Evolutionary conservation across 306 rosid genomes (phyloP).

Genomic region (Vachellia collinsii): DNA sequence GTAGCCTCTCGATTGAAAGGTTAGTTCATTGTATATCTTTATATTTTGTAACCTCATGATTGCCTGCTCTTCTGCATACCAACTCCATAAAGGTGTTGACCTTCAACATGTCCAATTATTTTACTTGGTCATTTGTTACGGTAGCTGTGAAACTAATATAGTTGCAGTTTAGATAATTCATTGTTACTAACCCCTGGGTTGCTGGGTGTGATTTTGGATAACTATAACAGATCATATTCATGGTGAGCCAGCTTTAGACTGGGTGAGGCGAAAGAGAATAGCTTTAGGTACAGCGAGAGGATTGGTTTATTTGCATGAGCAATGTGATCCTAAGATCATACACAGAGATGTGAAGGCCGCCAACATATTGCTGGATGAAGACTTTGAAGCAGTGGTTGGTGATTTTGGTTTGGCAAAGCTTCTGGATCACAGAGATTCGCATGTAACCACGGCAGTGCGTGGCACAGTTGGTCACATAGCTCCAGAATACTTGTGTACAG

Average conservation of each 20-base stretch:
- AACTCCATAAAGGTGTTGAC: neutral
- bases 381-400: conserved; percentile 94
- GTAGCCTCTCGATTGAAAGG: conserved; percentile 96
- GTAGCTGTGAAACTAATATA: neutral
- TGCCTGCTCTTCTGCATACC: neutral
- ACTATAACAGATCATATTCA: conserved; percentile 64
- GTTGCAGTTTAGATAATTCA: neutral
- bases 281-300: conserved; percentile 99
- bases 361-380: conserved; percentile 92
- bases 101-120: neutral
- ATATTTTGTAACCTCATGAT: neutral
- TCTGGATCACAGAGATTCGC: conserved; percentile 94
- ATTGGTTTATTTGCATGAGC: conserved; percentile 93
- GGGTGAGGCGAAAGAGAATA: conserved; percentile 89
- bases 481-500: conserved; percentile 92
- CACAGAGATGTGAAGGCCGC: conserved; percentile 99
- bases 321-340: conserved; percentile 95
- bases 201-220: conserved; percentile 39
- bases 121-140: neutral
- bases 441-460: conserved; percentile 97
- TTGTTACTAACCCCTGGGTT: neutral
- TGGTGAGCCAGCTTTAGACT: conserved; percentile 84
- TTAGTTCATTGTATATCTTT: conserved; percentile 41
- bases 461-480: conserved; percentile 99
- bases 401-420: conserved; percentile 99